Conservation (phyloP, 257 asterid species). For the Verbascum thapsus region DNA sequence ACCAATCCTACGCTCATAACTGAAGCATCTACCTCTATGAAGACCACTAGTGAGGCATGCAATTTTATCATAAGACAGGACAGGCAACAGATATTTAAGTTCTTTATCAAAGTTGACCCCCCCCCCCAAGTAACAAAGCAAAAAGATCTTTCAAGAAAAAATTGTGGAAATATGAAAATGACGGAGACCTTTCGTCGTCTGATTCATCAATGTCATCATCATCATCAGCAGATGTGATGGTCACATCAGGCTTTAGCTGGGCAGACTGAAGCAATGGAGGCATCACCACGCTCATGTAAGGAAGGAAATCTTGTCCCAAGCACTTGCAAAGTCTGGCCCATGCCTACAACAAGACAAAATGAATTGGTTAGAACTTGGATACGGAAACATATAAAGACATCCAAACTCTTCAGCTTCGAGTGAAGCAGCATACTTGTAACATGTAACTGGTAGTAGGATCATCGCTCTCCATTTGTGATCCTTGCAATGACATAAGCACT, state of each 20-base stretch:
- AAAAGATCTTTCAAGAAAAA: neutral
- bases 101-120: conserved; percentile 6
- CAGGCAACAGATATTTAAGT: neutral
- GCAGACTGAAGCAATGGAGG: conserved; percentile 85
- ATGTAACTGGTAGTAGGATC: conserved; percentile 85
- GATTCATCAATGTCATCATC: conserved; percentile 71
- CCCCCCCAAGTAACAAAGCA: neutral
- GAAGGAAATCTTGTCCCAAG: conserved; percentile 85
- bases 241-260: conserved; percentile 82
- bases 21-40: neutral
- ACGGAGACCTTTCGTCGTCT: conserved; percentile 67
- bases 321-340: conserved; percentile 94
- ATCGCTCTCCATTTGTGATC: conserved; percentile 75
- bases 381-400: neutral
- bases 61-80: conserved; percentile 13
- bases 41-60: neutral
- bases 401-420: neutral
- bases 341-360: conserved; percentile 47
- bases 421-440: conserved; percentile 56
- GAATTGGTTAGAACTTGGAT: conserved; percentile 2
- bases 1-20: conserved; percentile 19
- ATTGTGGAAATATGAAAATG: neutral
- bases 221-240: conserved; percentile 72
- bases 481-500: conserved; percentile 83
- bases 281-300: conserved; percentile 80